Evolutionary conservation across 805 yeast species (phyloP).

Genomic region (Saccharomycopsis sp.): DNA sequence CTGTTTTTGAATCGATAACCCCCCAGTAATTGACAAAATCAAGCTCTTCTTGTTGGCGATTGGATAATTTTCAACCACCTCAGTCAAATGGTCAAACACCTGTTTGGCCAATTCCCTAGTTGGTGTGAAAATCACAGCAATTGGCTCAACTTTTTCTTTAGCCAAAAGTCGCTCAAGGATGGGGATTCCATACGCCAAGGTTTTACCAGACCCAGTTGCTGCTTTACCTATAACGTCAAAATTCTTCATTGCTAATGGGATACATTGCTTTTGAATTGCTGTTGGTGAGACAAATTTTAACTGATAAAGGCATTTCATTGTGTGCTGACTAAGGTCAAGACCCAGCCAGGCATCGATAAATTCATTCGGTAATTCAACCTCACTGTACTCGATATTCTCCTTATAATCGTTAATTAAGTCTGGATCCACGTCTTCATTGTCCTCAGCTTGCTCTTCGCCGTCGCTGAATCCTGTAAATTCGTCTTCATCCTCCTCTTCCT

Average conservation of each 20-base stretch:
- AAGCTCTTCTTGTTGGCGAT: constrained; percentile 46
- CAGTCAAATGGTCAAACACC: constrained; percentile 71
- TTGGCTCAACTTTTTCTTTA: constrained; percentile 37
- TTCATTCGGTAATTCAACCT: constrained; percentile 26
- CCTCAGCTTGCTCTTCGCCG: constrained; percentile 24
- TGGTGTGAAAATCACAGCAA: constrained; percentile 84
- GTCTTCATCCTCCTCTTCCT: constrained; percentile 25
- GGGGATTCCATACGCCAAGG: constrained; percentile 92
- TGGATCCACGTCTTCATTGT: constrained; percentile 21
- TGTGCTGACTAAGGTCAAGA: constrained; percentile 42
- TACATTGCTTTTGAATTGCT: constrained; percentile 67
- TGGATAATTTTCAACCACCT: constrained; percentile 32
- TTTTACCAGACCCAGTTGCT: constrained; percentile 96
- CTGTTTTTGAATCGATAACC: constrained; percentile 90
- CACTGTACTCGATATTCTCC: constrained; percentile 26
- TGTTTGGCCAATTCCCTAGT: constrained; percentile 96
- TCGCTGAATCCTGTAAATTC: constrained; percentile 17
- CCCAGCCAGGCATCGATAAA: constrained; percentile 58
- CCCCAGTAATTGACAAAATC: constrained; percentile 84
- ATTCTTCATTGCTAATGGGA: constrained; percentile 69
- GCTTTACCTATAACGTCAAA: constrained; percentile 92
- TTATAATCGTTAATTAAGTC: constrained; percentile 29
- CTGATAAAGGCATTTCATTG: constrained; percentile 53
- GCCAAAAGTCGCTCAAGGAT: constrained; percentile 59
- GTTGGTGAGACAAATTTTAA: constrained; percentile 68